A percentile compares a stretch with the other conserved stretches of the same genome.
Conservation (phyloP, 2,329 filamentous ascomycete species). For the Corynespora cassiicola region DNA sequence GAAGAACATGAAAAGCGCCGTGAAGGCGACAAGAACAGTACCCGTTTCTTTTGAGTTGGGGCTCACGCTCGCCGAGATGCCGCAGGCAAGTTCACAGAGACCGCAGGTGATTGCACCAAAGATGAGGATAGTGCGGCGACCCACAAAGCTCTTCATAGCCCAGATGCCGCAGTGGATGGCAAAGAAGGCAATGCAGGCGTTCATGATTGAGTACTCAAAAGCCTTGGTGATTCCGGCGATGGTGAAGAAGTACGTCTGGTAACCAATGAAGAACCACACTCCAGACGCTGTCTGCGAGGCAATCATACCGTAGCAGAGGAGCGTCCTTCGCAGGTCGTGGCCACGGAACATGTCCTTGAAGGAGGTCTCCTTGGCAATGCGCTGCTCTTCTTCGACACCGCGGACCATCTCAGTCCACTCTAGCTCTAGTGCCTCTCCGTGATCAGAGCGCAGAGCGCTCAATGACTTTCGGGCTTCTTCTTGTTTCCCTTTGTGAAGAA, state of each 20-base stretch:
- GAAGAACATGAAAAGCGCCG: slow-evolving; percentile 43
- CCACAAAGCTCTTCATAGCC: slow-evolving; percentile 55
- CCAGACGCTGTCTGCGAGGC: slow-evolving; percentile 54
- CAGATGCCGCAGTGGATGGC: slow-evolving; percentile 59
- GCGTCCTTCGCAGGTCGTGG: slow-evolving; percentile 55
- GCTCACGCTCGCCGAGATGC: slow-evolving; percentile 38
- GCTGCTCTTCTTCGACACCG: slow-evolving; percentile 33
- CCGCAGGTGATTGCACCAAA: slow-evolving; percentile 54
- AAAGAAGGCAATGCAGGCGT: slow-evolving; percentile 56
- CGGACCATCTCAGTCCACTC: slow-evolving; percentile 36
- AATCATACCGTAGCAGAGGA: slow-evolving; percentile 59
- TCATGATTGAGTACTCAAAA: slow-evolving; percentile 59
- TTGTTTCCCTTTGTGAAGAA: slow-evolving; percentile 22
- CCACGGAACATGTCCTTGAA: slow-evolving; percentile 58
- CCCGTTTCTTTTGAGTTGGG: slow-evolving; percentile 30
- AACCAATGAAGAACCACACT: slow-evolving; percentile 59
- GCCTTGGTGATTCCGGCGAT: slow-evolving; percentile 35
- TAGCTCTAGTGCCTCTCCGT: slow-evolving; percentile 24
- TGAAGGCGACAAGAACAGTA: slow-evolving; percentile 40
- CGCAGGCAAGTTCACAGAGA: slow-evolving; percentile 54
- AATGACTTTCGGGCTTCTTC: slow-evolving; percentile 22
- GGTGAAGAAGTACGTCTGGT: slow-evolving; percentile 54
- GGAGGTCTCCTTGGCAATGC: slow-evolving; percentile 59
- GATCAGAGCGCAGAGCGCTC: slow-evolving; percentile 23
- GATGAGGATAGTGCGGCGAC: slow-evolving; percentile 56